These are phyloP conservation scores for Colletotrichum shisoi DNA, from an alignment of 2,329 filamentous ascomycete genomes.

Conservation along the genomic window DNA sequence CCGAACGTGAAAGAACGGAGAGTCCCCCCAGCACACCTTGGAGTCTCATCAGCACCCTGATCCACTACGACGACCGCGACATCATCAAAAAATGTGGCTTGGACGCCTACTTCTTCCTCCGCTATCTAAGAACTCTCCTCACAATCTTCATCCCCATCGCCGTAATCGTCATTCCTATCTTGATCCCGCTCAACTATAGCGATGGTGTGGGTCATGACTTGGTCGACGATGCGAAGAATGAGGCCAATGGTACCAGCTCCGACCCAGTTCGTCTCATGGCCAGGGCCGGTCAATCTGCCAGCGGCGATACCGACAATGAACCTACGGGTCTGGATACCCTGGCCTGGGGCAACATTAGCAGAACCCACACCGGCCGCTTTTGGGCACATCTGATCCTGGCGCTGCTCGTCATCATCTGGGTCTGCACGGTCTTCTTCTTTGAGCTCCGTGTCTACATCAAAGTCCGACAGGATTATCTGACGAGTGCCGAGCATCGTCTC, in stretches of 20 bases:
- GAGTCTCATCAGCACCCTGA: constrained; percentile 65
- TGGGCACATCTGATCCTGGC: constrained; percentile 87
- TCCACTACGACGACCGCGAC: constrained; percentile 75
- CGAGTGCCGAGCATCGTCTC: constrained; percentile 91
- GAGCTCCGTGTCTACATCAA: constrained; percentile 90
- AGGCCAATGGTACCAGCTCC: constrained; percentile 27
- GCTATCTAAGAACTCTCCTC: constrained; percentile 79
- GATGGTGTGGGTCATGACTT: constrained; percentile 69
- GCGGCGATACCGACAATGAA: constrained; percentile 4
- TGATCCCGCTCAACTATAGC: constrained; percentile 83
- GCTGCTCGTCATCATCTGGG: constrained; percentile 78
- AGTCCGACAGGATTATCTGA: constrained; percentile 91
- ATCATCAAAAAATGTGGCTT: constrained; percentile 95
- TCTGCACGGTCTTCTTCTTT: constrained; percentile 85
- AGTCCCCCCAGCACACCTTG: constrained; percentile 68
- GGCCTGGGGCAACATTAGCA: constrained; percentile 85
- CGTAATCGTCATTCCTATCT: constrained; percentile 78
- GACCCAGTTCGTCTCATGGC: constrained; percentile 41
- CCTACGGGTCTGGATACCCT: constrained; percentile 77
- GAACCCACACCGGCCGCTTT: constrained; percentile 71
- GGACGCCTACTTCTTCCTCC: constrained; percentile 96
- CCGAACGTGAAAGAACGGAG: constrained; percentile 82
- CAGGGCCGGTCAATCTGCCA: constrained; percentile 49
- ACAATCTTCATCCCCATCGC: constrained; percentile 91
- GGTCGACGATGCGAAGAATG: constrained; percentile 48